Conservation (phyloP, 139 green algal genomes). For the Zygnema cylindricum region DNA sequence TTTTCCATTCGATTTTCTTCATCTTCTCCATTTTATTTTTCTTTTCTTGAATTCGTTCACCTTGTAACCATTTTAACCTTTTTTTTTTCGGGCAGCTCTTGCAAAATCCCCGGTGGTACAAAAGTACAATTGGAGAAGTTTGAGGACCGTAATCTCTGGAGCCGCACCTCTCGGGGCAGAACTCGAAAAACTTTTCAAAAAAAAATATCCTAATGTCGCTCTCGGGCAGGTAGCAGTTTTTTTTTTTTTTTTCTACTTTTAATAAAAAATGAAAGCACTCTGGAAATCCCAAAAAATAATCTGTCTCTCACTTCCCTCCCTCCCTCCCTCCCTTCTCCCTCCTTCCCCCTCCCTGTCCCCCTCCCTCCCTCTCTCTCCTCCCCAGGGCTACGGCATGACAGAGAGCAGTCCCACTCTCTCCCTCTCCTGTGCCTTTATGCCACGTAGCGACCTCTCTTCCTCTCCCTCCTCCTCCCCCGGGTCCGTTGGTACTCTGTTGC, state of each 20-base stretch:
- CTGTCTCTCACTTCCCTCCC: background rate
- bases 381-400: constrained; percentile 76
- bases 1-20: too few species aligned
- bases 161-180: constrained; percentile 39
- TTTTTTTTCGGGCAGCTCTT: constrained; percentile 24
- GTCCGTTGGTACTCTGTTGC: constrained; percentile 22
- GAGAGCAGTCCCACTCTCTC: constrained; percentile 65
- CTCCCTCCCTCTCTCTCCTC: too few species aligned
- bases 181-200: constrained; percentile 16
- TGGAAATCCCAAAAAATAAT: background rate
- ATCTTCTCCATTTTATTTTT: too few species aligned
- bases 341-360: background rate
- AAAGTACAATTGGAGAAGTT: constrained; percentile 25
- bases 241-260: background rate
- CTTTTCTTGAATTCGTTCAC: too few species aligned
- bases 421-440: constrained; percentile 18
- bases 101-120: constrained; percentile 51
- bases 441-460: constrained; percentile 13
- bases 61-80: too few species aligned
- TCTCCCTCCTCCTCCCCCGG: constrained; percentile 55
- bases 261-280: too few species aligned
- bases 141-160: constrained; percentile 25
- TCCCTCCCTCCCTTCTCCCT: background rate
- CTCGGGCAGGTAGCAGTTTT: background rate
- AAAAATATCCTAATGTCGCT: background rate